Evolutionary conservation across 73 alveolate genomes (phyloP), one percentile per base, ranked within the genome.

Genomic region (Durusdinium trenchii): DNA sequence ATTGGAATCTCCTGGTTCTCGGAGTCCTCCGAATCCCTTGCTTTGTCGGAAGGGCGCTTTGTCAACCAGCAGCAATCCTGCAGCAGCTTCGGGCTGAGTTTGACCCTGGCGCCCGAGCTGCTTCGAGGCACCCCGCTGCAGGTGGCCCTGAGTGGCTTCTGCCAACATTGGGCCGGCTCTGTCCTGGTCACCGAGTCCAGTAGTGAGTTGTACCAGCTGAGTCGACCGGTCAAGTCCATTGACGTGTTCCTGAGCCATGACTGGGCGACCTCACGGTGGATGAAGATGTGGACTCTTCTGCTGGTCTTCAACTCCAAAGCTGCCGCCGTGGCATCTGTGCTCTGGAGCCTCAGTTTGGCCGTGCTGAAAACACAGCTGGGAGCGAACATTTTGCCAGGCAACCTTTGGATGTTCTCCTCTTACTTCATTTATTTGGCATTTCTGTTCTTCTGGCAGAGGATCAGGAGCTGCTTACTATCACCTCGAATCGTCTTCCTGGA

Each of bases 241-340:
- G 87, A 78, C 42, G 87, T 78, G 18, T 78, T 78, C 61, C 61
- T 78, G 61, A 78, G 87, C 87, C 87, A 78, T 40, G 87, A 78
- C 61, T 78, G 87, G 87, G 87, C 36, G 87, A 78, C 87, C 3
- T 78, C 87, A 38, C 40, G 87, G 16, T 78, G 87, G 87, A 78
- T 78, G 87, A 78, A 78, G 40, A 57, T 78, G 7, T 1, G 40
- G 62, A 32, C 61, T 16, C 36, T 78, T 45, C 62, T 78, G 40
- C 87, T 78, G 42, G 9, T 5, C 6, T 78, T 78, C 87, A 78
- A 78, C 40, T 78, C 87, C 7, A 36, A 18, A 12, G 62, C 87
- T 43, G 87, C 87, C 26, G 87, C 87, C 61, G 42, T 42, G 36
- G 87, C 87, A 18, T 40, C 87, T 42, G 9, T 78, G 42, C 60